Conservation (phyloP, 805 yeast species). For the Ogataea nitratoaversa region DNA sequence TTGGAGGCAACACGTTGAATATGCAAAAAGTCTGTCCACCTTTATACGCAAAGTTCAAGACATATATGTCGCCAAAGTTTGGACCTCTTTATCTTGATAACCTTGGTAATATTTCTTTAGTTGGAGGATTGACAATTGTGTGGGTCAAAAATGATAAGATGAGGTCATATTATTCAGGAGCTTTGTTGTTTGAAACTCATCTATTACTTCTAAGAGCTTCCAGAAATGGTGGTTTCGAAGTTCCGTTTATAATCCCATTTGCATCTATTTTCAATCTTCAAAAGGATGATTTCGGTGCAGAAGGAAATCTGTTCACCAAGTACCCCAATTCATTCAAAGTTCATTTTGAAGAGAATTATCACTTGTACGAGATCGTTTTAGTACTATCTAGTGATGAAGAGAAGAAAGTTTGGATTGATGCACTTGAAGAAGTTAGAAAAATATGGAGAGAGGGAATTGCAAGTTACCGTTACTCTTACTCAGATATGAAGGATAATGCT, state of each 20-base stretch:
- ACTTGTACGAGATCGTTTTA: constrained; percentile 42
- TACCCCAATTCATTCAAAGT: constrained; percentile 38
- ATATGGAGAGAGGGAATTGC: constrained; percentile 31
- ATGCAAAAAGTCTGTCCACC: constrained; percentile 10
- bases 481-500: constrained; percentile 14
- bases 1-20: constrained; percentile 18
- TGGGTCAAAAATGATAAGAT: constrained; percentile 33
- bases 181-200: constrained; percentile 48
- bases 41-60: constrained; percentile 15
- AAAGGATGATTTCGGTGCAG: constrained; percentile 21
- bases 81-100: constrained; percentile 34
- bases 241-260: constrained; percentile 48
- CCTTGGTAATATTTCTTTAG: constrained; percentile 41
- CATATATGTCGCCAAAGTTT: constrained; percentile 8
- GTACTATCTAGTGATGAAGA: constrained; percentile 33
- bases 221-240: constrained; percentile 26
- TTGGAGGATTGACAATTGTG: constrained; percentile 39
- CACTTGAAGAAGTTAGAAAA: constrained; percentile 7
- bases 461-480: constrained; percentile 25
- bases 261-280: constrained; percentile 23
- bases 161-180: constrained; percentile 29
- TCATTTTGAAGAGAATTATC: constrained; percentile 39
- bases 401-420: constrained; percentile 37
- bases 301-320: constrained; percentile 26
- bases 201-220: constrained; percentile 30